These are phyloP conservation scores for Eimeria sp. DNA, from an alignment of 169 alveolate species.

Conservation along the genomic window DNA sequence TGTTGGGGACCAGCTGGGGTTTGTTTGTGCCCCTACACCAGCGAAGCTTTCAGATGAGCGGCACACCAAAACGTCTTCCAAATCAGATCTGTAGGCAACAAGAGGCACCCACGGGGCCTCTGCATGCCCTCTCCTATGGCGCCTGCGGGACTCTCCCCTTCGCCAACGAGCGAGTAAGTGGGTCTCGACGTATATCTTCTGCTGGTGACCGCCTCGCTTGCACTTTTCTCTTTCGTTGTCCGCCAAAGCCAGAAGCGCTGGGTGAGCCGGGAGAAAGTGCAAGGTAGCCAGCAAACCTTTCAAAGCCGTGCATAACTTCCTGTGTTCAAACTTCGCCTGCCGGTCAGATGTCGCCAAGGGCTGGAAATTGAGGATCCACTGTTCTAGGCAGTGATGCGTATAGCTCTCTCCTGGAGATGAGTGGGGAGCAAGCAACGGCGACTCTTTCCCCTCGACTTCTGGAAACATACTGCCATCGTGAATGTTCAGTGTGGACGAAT, in stretches of 20 bases:
- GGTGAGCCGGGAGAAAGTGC: conserved; percentile 53
- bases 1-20: background rate
- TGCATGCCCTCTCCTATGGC: background rate
- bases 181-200: background rate
- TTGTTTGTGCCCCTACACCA: background rate
- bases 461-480: background rate
- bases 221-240: background rate
- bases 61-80: background rate
- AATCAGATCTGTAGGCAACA: conserved; percentile 37
- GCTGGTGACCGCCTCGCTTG: background rate
- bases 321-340: conserved; percentile 36
- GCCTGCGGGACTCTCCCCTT: background rate
- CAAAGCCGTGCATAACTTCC: conserved; percentile 50
- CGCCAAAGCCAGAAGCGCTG: conserved; percentile 35
- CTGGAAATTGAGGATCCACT: conserved; percentile 49
- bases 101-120: conserved; percentile 38
- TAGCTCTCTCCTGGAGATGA: background rate
- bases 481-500: background rate
- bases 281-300: conserved; percentile 38
- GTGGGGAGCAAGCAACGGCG: background rate
- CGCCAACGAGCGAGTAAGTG: conserved; percentile 37
- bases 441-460: background rate
- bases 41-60: background rate
- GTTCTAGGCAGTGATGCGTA: background rate
- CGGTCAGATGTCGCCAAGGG: background rate